These are phyloP conservation scores for Stephanodiscus triporus DNA, from an alignment of 108 stramenopile genomes.

Conservation along the genomic window DNA sequence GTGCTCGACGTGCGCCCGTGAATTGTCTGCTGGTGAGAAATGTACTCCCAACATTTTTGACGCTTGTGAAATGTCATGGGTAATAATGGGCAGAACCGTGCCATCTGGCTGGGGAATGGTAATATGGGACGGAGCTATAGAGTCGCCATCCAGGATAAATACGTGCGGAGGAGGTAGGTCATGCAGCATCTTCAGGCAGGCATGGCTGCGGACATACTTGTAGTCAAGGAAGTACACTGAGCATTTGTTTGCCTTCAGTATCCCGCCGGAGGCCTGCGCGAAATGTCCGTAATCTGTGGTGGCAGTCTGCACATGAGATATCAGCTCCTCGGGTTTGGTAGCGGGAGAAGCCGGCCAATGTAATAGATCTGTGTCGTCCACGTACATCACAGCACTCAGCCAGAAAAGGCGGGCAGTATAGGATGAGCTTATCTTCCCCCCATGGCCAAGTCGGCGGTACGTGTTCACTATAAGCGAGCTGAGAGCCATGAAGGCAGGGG, in stretches of 20 bases:
- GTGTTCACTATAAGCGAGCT: slow-evolving; percentile 2
- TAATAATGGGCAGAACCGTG: neutral
- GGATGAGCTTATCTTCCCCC: neutral
- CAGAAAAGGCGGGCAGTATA: neutral
- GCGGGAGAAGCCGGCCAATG: neutral
- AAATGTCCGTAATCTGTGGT: neutral
- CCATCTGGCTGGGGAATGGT: neutral
- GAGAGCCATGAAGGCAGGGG: slow-evolving; percentile 9
- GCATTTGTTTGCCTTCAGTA: neutral
- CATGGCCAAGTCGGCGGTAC: slow-evolving; percentile 10
- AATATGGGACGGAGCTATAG: neutral
- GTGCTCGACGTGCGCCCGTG: neutral
- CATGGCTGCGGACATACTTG: neutral
- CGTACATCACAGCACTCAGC: slow-evolving; percentile 13
- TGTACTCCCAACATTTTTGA: neutral
- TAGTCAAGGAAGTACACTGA: slow-evolving; percentile 1
- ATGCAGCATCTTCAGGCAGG: no score
- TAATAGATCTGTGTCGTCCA: slow-evolving; percentile 21
- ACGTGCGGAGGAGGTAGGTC: no score
- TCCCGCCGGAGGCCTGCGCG: slow-evolving; percentile 2
- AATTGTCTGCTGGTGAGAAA: neutral
- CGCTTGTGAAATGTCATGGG: neutral
- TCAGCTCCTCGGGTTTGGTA: neutral
- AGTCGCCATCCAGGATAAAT: no score
- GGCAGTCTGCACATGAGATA: no score